Base-by-base conservation (phyloP, 106 monocot species). In the Dendrobium catenatum region DNA sequence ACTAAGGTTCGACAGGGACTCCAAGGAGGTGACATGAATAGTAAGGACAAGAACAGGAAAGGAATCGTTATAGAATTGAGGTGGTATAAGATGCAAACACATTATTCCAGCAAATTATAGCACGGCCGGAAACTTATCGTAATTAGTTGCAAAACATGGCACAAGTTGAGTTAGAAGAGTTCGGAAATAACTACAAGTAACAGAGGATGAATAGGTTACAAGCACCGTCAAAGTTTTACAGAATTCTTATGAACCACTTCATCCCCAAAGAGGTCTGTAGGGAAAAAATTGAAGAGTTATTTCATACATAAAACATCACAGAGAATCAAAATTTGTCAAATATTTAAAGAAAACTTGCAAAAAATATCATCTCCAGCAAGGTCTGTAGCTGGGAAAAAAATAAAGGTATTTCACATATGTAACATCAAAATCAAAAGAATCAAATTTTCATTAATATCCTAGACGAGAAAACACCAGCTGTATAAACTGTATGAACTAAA, bases 381-480 rank as follows among this genome's bases (percentile, higher is more conserved):
- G 11, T 70, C 70, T 33, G 37, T 31, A 17, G 11, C 3, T 5
- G 22, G 22, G 51, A 37, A 70, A 2, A 74, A 7, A 1, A 41
- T 74, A 29, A 44, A 74, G 43, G n/a, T 44, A n/a, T 44, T 74
- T 17, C 74, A 43, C 29, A 44, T n/a, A 43, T 44, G 44, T 74
- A 74, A 44, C 74, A 42, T 43, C 43, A 20, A 2, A 74, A 74
- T 74, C 43, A 74, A 74, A 74, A 74, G 74, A 74, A 74, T 74
- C 19, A 74, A 70, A 74, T 73, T 74, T 74, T 37, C 37, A 70
- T 13, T 70, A 37, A 70, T 40, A 70, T 29, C 70, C 70, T 70
- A 37, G n/a, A 70, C 20, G 20, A 74, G 74, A 17, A n/a, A 44
- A 74, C 74, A 74, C 6, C 43, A 74, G 44, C 5, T 42, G 42